Percentiles rank a stretch among this genome's conserved stretches.
Evolutionary conservation across 495 filamentous ascomycete genomes (phyloP).

Genomic region (Talaromyces trachyspermus): DNA sequence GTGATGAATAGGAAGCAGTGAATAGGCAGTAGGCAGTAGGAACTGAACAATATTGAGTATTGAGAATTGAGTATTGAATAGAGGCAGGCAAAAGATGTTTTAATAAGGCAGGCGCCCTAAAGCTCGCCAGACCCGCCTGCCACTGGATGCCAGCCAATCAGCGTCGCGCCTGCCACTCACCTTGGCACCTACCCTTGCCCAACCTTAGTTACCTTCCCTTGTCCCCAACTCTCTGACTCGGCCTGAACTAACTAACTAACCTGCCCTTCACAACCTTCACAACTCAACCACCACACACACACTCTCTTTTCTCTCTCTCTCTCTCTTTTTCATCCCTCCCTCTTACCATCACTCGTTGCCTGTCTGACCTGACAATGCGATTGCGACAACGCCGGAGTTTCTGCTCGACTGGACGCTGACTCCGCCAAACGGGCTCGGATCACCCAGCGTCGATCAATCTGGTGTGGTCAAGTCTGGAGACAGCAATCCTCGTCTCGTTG

Average conservation of each 20-base stretch:
- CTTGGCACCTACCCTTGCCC: neutral
- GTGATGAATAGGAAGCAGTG: no score
- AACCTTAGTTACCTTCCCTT: neutral
- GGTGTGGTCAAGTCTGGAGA: neutral
- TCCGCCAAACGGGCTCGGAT: conserved; percentile 1
- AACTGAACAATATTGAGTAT: no score
- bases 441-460: neutral
- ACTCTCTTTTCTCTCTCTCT: conserved; percentile 6
- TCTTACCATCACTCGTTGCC: neutral
- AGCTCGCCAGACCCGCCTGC: no score
- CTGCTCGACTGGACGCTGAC: neutral
- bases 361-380: conserved; percentile 1
- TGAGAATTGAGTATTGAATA: no score
- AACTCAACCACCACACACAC: neutral
- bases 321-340: conserved; percentile 2
- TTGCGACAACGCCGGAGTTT: neutral
- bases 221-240: conserved; percentile 1
- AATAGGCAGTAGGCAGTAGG: no score
- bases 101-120: no score
- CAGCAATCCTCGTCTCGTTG: neutral
- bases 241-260: neutral
- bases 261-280: no score
- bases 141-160: neutral
- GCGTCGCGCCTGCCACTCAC: neutral
- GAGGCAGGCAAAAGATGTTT: no score